Conservation (phyloP, 768 basidiomycete genomes). For the Kondoa malvinella region DNA sequence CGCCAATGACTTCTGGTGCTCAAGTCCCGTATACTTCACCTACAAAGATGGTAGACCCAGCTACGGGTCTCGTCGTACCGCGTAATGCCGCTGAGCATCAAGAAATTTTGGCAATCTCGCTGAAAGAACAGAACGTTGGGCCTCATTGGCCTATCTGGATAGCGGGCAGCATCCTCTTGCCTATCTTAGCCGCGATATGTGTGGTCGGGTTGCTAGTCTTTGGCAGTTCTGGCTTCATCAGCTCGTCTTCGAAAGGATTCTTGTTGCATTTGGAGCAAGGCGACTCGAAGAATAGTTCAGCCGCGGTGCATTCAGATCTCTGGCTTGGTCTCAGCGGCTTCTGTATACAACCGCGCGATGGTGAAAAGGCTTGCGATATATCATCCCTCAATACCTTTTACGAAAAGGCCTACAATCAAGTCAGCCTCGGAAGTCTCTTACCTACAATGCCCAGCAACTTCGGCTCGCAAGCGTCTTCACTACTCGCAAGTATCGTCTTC, state of each 20-base stretch:
- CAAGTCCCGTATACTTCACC: not conserved
- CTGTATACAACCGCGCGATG: not conserved
- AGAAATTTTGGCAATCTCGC: not conserved
- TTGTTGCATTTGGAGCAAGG: not conserved
- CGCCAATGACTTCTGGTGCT: not conserved
- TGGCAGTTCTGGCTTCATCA: not conserved
- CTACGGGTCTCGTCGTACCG: not conserved
- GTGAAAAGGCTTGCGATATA: not conserved
- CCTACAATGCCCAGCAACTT: not conserved
- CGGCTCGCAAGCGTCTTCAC: not conserved
- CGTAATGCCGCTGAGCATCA: not conserved
- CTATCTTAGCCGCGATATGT: not conserved
- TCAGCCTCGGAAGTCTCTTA: not conserved
- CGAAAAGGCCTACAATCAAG: not conserved
- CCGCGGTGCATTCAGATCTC: not conserved
- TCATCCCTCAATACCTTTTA: constrained; percentile 1
- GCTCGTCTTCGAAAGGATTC: not conserved
- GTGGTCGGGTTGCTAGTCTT: not conserved
- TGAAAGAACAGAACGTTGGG: not conserved
- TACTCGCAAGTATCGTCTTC: not conserved
- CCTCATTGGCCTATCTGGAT: not conserved
- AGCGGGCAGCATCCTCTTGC: not conserved
- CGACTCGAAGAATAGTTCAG: not conserved
- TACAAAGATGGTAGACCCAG: not conserved
- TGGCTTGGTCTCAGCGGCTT: constrained; percentile 2